Evolutionary conservation across 1,139 yeast genomes (phyloP), one percentile per base, ranked within the genome.

Genomic region (Dujonia santamariae): DNA sequence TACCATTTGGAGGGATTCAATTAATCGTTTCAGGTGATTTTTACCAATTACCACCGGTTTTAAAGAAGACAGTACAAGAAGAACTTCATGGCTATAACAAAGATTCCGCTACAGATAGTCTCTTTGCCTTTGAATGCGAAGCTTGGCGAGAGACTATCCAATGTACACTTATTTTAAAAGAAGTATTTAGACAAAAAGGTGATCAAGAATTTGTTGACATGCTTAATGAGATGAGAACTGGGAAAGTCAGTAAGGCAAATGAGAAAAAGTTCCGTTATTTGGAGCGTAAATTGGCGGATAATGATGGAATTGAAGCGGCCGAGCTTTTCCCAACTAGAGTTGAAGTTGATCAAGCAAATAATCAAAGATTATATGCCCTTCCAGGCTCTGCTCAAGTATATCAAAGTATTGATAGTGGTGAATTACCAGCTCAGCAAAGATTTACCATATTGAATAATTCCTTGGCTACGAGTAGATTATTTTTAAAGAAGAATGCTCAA

Each of bases 151-250:
- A 64, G 17, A 70, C 81, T 1, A 76, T 92, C 34, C 64, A 75
- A 24, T 63, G 72, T 28, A 85, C 95, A 0, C 78, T 87, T 35
- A 77, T 82, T 23, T 63, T 92, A 31, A 70, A 75, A 37, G 85
- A 82, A 45, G 94, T 92, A n/a, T 92, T 88, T 56, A 75, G 99
- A 44, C 98, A 92, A 55, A 80, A 80, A 50, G 95, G 95, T 29
- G 95, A 86, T 47, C 68, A 72, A 34, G 72, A 65, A 30, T 88
- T 94, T 53, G 79, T 92, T 27, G 74, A 76, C 18, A 88, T 90
- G 95, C 69, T 92, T 46, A 87, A 90, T 53, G 92, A 87, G 43
- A 79, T 92, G 71, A 75, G 99, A 50, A 62, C 74, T 29, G 98
- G 97, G 0, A 48, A 56, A 3, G 79, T 92, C 3, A 66, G 80